These are phyloP conservation scores for Limnomonas spitsbergensis DNA, from an alignment of 139 green algal genomes.

Conservation along the genomic window DNA sequence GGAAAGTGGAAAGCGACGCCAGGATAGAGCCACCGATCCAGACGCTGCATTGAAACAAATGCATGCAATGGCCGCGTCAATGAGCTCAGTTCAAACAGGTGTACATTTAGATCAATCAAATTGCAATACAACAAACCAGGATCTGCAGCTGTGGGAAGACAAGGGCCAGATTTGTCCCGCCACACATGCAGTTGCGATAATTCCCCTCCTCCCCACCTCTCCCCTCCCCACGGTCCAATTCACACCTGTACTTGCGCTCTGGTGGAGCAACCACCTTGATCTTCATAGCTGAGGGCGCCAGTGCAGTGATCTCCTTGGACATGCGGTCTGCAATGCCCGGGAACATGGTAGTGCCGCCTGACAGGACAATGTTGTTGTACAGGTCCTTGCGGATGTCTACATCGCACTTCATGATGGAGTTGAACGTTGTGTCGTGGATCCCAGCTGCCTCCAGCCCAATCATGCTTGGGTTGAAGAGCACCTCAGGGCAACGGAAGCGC, in stretches of 20 bases:
- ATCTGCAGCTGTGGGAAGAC: too few relatives aligned
- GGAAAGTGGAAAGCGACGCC: slow-evolving; percentile 93
- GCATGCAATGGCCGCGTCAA: not conserved
- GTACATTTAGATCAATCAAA: not conserved
- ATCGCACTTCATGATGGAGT: slow-evolving; percentile 96
- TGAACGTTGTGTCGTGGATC: slow-evolving; percentile 96
- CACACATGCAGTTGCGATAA: too few relatives aligned
- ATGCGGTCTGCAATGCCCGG: slow-evolving; percentile 95
- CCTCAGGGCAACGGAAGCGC: slow-evolving; percentile 95
- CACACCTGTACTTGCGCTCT: slow-evolving; percentile 84
- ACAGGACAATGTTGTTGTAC: slow-evolving; percentile 94
- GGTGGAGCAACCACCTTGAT: slow-evolving; percentile 92
- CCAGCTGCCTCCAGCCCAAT: slow-evolving; percentile 86
- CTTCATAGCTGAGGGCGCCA: slow-evolving; percentile 90
- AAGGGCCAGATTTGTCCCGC: too few relatives aligned
- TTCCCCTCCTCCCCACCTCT: too few relatives aligned
- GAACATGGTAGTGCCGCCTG: slow-evolving; percentile 96
- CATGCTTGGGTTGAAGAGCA: slow-evolving; percentile 91
- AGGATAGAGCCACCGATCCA: slow-evolving; percentile 98
- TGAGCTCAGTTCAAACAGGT: not conserved
- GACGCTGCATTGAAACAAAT: slow-evolving; percentile 69
- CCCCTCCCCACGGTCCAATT: too few relatives aligned
- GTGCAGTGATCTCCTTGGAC: slow-evolving; percentile 91
- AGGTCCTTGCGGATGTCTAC: slow-evolving; percentile 97
- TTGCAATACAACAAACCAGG: not conserved